Conservation (phyloP, 2,329 filamentous ascomycete species). For the Talaromyces rugulosus region DNA sequence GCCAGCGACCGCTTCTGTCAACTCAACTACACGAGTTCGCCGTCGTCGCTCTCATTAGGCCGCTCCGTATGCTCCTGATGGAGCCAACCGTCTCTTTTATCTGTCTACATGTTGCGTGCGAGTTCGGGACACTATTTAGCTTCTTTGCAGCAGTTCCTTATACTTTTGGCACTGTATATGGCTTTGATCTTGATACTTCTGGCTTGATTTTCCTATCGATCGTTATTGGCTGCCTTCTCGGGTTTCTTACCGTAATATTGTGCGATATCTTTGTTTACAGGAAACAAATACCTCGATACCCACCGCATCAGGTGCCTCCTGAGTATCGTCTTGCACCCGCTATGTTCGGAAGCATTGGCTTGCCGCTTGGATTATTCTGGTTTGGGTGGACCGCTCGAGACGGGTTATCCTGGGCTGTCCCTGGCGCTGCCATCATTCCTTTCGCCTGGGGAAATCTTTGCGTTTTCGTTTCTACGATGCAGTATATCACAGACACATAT, state of each 20-base stretch:
- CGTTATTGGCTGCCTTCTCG: slow-evolving; percentile 64
- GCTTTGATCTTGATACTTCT: slow-evolving; percentile 53
- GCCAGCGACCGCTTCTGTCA: neutral
- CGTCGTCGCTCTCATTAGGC: slow-evolving; percentile 7
- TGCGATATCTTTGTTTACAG: slow-evolving; percentile 1
- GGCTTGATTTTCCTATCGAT: slow-evolving; percentile 58
- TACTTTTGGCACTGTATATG: slow-evolving; percentile 54
- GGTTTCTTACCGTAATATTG: slow-evolving; percentile 10
- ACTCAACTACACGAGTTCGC: neutral
- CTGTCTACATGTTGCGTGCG: slow-evolving; percentile 19
- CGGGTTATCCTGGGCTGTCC: slow-evolving; percentile 37
- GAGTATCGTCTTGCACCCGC: slow-evolving; percentile 47
- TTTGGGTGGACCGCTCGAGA: slow-evolving; percentile 45
- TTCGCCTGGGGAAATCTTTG: slow-evolving; percentile 26
- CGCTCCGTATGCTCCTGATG: slow-evolving; percentile 21
- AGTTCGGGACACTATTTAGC: slow-evolving; percentile 20
- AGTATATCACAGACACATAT: slow-evolving; percentile 7
- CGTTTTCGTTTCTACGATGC: slow-evolving; percentile 18
- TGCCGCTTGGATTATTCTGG: slow-evolving; percentile 48
- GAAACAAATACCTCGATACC: neutral
- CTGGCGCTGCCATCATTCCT: slow-evolving; percentile 19
- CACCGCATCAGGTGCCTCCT: slow-evolving; percentile 36
- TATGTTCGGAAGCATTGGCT: slow-evolving; percentile 46
- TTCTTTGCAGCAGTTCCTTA: slow-evolving; percentile 15
- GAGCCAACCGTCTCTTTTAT: slow-evolving; percentile 21